phyloP scores from a whole-genome alignment of 805 yeast genomes.

The Yamadazyma nakazawae region DNA sequence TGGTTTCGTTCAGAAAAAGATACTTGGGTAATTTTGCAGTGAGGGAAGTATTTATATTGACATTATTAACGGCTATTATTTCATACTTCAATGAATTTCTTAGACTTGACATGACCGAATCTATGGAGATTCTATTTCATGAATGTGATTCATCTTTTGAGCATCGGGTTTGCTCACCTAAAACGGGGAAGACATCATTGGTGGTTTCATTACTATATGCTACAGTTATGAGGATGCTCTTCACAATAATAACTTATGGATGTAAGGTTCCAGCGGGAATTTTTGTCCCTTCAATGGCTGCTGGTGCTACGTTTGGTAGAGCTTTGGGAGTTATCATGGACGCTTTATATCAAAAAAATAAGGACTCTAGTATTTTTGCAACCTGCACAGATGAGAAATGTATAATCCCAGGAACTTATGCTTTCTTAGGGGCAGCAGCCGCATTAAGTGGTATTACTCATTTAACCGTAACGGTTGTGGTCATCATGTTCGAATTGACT shows the following conservation, averaged over 20 bases:
- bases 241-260: slow-evolving; percentile 86
- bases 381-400: slow-evolving; percentile 44
- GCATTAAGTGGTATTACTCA: slow-evolving; percentile 93
- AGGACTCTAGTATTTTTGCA: slow-evolving; percentile 32
- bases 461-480: slow-evolving; percentile 86
- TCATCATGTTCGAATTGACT: slow-evolving; percentile 92
- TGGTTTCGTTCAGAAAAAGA: slow-evolving; percentile 72
- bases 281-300: slow-evolving; percentile 94
- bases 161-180: slow-evolving; percentile 38
- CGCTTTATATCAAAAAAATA: slow-evolving; percentile 25
- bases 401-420: slow-evolving; percentile 91
- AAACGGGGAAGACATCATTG: slow-evolving; percentile 28
- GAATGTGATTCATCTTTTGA: slow-evolving; percentile 61
- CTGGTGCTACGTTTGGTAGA: slow-evolving; percentile 93
- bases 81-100: slow-evolving; percentile 84
- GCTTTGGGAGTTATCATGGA: slow-evolving; percentile 76
- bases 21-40: slow-evolving; percentile 58
- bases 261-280: slow-evolving; percentile 97
- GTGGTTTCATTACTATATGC: slow-evolving; percentile 63
- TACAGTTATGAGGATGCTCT: slow-evolving; percentile 61
- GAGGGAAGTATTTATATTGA: slow-evolving; percentile 66
- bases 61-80: slow-evolving; percentile 67
- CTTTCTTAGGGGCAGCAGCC: slow-evolving; percentile 95
- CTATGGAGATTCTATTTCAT: slow-evolving; percentile 85
- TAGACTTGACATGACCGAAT: slow-evolving; percentile 88